Conservation (phyloP, 305 asterid genomes). For the Petunia hybrid region DNA sequence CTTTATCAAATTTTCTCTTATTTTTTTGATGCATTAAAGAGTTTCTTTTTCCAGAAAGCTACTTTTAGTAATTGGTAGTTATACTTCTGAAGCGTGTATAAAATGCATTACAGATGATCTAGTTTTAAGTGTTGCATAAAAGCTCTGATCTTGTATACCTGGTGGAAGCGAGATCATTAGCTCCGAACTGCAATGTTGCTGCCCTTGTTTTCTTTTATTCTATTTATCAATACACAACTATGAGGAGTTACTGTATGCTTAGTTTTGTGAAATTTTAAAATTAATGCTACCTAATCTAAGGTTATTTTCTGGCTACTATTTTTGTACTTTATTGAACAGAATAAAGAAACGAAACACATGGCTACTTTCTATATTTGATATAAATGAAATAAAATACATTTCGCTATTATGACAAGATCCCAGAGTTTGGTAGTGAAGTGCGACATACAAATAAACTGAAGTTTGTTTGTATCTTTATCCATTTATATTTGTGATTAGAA, state of each 20-base stretch:
- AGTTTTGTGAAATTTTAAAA: background rate
- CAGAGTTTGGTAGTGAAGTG: background rate
- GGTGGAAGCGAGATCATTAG: background rate
- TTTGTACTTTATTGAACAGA: background rate
- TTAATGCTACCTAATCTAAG: background rate
- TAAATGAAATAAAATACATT: background rate
- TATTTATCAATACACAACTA: background rate
- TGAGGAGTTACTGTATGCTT: background rate
- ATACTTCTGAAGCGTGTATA: slow-evolving; percentile 13
- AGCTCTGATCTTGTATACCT: background rate
- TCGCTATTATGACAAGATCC: slow-evolving; percentile 1
- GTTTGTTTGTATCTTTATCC: slow-evolving; percentile 26
- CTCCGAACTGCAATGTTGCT: no score
- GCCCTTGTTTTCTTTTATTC: no score
- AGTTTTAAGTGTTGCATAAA: slow-evolving; percentile 5
- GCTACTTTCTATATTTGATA: background rate
- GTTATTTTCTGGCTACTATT: background rate
- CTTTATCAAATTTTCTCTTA: background rate
- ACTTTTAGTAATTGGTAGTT: background rate
- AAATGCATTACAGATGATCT: background rate
- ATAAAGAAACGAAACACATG: background rate
- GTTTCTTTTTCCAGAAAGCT: background rate
- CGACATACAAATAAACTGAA: background rate
- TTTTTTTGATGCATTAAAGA: background rate
- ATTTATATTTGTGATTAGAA: background rate